Base-by-base conservation (phyloP, 345 rosid genomes). In the Pistacia vera region DNA sequence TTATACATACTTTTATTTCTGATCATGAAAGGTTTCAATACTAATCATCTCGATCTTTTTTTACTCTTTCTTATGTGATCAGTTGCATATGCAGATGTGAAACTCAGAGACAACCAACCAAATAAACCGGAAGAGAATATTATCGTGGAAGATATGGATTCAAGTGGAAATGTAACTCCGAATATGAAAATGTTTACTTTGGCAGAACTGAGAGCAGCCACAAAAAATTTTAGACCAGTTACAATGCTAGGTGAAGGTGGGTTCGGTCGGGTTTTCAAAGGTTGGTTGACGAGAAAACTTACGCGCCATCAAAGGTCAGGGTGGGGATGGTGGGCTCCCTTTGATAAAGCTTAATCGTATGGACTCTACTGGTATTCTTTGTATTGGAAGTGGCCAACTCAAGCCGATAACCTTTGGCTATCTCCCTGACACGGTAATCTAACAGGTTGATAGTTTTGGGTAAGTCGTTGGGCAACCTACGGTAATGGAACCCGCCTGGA, bases 201-300 rank as follows among this genome's bases (percentile, higher is more conserved):
- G 8, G 69, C 73, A 0, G 94, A 93, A 18, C 81, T 95, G 4
- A 89, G 80, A 75, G 86, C 83, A 2, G 92, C 93, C 8, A 95
- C 98, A 0, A 89, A 85, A 79, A 95, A 95, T 73, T 95, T 95
- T 80, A 74, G 88, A 68, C 92, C 95, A 17, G 94, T 85, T 41
- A 83, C 94, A 11, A 54, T 91, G 68, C 77, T 95, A 2, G 98
- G 98, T 25, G 98, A 95, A 76, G 98, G 98, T 5, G 98, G 98
- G 4, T 95, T 95, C 18, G 98, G 98, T 33, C 83, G 84, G 74
- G 98, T 95, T 30, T 95, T 89, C 75, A 93, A 87, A 69, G 98
- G 98, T 5, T 93, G 97, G 82, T 93, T 1, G 97, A 93, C 3
- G 89, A 83, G 54, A 85, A 63, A 36, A 93, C 88, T 0, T 85